These are phyloP conservation scores for Bipolaris zeicola DNA, from an alignment of 2,329 filamentous ascomycete genomes.

Conservation along the genomic window DNA sequence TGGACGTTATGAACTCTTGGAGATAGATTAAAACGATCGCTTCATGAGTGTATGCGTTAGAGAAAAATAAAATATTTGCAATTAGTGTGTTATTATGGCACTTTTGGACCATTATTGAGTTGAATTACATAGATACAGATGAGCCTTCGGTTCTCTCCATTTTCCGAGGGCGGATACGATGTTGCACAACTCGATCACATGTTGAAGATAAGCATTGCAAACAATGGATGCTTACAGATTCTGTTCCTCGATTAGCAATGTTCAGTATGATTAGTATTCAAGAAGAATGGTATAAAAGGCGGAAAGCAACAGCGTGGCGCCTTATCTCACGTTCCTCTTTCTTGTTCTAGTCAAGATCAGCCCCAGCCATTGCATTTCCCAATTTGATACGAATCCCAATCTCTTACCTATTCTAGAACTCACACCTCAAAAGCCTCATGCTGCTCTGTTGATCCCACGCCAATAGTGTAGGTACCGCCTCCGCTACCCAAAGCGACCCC, in stretches of 20 bases:
- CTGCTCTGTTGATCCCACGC: neutral
- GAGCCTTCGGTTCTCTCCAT: neutral
- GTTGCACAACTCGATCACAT: neutral
- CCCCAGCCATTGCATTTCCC: neutral
- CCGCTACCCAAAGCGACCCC: neutral
- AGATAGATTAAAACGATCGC: slow-evolving; percentile 47
- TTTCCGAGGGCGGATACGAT: neutral
- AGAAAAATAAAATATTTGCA: neutral
- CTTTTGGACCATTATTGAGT: too few species aligned
- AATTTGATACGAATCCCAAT: neutral
- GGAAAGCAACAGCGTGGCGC: neutral
- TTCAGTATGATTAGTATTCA: neutral
- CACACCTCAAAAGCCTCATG: neutral
- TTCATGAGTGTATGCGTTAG: neutral
- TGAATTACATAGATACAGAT: too few species aligned
- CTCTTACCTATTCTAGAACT: neutral
- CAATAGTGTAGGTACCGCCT: neutral
- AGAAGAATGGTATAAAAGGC: neutral
- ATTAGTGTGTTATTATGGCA: neutral
- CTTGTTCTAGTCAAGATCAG: neutral
- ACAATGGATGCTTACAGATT: neutral
- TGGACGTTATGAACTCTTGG: slow-evolving; percentile 57
- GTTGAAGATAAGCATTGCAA: neutral
- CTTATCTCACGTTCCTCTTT: neutral
- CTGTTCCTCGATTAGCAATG: neutral